Evolutionary conservation across 768 basidiomycete species (phyloP), one percentile per base, ranked within the genome.

Genomic region (Pleurotus eryngii): DNA sequence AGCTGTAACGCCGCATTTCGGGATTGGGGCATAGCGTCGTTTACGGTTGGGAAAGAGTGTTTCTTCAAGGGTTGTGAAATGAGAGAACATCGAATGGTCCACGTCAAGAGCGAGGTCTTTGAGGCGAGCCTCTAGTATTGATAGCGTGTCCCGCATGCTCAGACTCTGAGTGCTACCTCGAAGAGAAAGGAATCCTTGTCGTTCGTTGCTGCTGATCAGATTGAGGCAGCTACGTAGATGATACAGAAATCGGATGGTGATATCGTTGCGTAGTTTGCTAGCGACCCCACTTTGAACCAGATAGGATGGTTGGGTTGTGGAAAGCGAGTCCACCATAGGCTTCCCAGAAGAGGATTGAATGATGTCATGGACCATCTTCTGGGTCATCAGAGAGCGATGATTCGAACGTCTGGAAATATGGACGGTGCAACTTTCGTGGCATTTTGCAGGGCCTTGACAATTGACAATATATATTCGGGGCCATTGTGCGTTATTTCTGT

Each of bases 251-350:
- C 84, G 86, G 77, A 93, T 94, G 1, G 80, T 77, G 0, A 81
- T 71, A 60, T 90, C 86, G 22, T 80, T 81, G 22, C 94, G 88
- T 49, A 92, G 67, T 37, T 76, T 67, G 46, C 87, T 81, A 6
- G 90, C 87, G 7, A 78, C 69, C 4, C 92, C 92, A 46, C 77
- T 82, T 65, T 91, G 91, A 22, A 95, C 83, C 35, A 95, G 78
- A 65, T 84, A 92, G 2, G 92, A 93, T 5, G 91, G 89, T 48
- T 93, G 90, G 27, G 85, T 90, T 30, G 89, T 84, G 18, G 92
- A 93, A 12, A 92, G 75, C 6, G 90, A 89, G 65, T 94, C 90
- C 5, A 90, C 76, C 26, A 83, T 70, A 3, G 81, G 66, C 20
- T 76, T 71, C 27, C 80, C 71, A 26, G 73, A 71, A n/a, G 85